Evolutionary conservation across 2,329 filamentous ascomycete species (phyloP).

Genomic region (Botrytis cinerea): DNA sequence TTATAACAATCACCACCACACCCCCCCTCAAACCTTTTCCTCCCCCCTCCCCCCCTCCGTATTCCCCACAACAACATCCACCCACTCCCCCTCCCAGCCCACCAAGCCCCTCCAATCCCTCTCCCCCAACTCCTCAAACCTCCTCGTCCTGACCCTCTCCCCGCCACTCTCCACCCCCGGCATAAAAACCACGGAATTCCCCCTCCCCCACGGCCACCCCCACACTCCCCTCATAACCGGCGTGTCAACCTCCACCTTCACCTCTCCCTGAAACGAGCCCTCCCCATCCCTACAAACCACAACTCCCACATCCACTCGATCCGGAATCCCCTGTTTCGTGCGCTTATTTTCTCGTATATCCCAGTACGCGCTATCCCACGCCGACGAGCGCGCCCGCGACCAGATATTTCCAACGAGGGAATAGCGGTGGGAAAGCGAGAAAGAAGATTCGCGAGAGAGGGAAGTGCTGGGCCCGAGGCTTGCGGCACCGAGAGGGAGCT

Average conservation of each 20-base stretch:
- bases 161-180: conserved; percentile 31
- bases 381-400: conserved; percentile 8
- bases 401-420: conserved; percentile 28
- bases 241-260: conserved; percentile 30
- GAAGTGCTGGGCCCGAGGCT: conserved; percentile 25
- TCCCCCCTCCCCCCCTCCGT: neutral
- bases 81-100: conserved; percentile 28
- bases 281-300: conserved; percentile 23
- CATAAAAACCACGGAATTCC: conserved; percentile 27
- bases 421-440: conserved; percentile 26
- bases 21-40: neutral
- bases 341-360: conserved; percentile 28
- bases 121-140: conserved; percentile 30
- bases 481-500: conserved; percentile 25
- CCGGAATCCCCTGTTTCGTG: conserved; percentile 30
- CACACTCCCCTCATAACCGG: conserved; percentile 27
- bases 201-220: conserved; percentile 30
- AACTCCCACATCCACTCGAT: conserved; percentile 28
- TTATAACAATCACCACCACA: no score
- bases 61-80: conserved; percentile 23
- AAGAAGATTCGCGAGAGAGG: conserved; percentile 23
- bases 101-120: conserved; percentile 30
- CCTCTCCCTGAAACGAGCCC: conserved; percentile 25
- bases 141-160: conserved; percentile 25
- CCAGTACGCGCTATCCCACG: conserved; percentile 31